Conservation (phyloP, 2,329 filamentous ascomycete species). For the Dothidotthia symphoricarpi region DNA sequence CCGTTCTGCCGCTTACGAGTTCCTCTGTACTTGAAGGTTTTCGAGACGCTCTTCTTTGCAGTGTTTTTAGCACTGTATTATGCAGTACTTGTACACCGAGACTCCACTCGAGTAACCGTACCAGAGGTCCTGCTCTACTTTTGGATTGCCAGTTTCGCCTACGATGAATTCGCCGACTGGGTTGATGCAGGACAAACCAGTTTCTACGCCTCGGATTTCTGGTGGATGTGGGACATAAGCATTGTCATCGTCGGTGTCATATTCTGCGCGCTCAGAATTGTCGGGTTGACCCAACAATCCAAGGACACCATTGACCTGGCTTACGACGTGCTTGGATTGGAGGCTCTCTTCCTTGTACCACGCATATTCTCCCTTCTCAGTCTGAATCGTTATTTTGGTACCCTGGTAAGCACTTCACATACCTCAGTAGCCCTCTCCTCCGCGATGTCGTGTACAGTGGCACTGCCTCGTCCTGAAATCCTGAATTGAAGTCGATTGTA, state of each 20-base stretch:
- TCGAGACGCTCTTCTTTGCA: slow-evolving; percentile 78
- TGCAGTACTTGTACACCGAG: slow-evolving; percentile 73
- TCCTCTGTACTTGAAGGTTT: slow-evolving; percentile 79
- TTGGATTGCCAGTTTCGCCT: slow-evolving; percentile 84
- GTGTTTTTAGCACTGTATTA: slow-evolving; percentile 80
- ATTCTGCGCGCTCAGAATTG: slow-evolving; percentile 67
- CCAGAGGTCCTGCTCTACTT: slow-evolving; percentile 74
- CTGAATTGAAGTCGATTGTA: not conserved
- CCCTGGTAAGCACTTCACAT: slow-evolving; percentile 50
- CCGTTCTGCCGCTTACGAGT: slow-evolving; percentile 68
- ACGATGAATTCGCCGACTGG: slow-evolving; percentile 74
- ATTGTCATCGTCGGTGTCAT: slow-evolving; percentile 71
- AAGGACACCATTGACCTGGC: slow-evolving; percentile 68
- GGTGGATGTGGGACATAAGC: slow-evolving; percentile 35
- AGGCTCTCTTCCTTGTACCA: slow-evolving; percentile 86
- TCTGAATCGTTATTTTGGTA: slow-evolving; percentile 87
- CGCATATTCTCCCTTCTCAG: slow-evolving; percentile 82
- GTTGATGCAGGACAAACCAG: slow-evolving; percentile 80
- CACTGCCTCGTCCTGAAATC: not conserved
- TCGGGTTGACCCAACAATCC: slow-evolving; percentile 64
- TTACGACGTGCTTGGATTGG: slow-evolving; percentile 85
- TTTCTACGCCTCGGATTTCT: slow-evolving; percentile 41
- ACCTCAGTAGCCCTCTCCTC: not conserved
- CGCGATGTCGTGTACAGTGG: not conserved
- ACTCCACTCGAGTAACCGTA: slow-evolving; percentile 63